These are phyloP conservation scores for Mycena epipterygia DNA, from an alignment of 768 basidiomycete genomes.

Conservation along the genomic window DNA sequence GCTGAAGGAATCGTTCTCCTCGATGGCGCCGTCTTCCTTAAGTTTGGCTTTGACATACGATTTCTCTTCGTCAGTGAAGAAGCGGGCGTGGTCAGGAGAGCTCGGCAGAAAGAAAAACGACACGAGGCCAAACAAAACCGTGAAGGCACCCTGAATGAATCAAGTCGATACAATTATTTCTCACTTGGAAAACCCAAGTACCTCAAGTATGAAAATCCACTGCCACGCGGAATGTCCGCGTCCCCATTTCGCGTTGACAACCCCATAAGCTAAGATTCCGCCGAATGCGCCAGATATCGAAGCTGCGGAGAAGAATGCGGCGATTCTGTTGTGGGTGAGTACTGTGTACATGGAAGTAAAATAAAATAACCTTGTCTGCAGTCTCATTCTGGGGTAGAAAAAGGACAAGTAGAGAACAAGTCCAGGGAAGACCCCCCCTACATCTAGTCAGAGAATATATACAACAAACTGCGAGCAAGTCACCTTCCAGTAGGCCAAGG, in stretches of 20 bases:
- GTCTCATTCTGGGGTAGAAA: slow-evolving; percentile 64
- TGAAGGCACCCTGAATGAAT: slow-evolving; percentile 70
- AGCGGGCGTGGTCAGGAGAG: slow-evolving; percentile 58
- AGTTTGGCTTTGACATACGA: slow-evolving; percentile 57
- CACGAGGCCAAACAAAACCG: slow-evolving; percentile 65
- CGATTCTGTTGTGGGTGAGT: slow-evolving; percentile 57
- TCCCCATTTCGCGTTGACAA: slow-evolving; percentile 73
- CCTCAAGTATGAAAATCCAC: slow-evolving; percentile 74
- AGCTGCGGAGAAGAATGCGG: slow-evolving; percentile 64
- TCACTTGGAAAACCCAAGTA: slow-evolving; percentile 25
- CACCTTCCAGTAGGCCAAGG: slow-evolving; percentile 65
- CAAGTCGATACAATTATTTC: neutral
- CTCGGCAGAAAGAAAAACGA: slow-evolving; percentile 65
- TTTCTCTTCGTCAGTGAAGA: slow-evolving; percentile 66
- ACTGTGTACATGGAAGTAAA: slow-evolving; percentile 41
- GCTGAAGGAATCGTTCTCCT: slow-evolving; percentile 62
- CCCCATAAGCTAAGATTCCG: slow-evolving; percentile 76
- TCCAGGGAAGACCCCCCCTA: slow-evolving; percentile 71
- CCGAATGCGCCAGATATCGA: slow-evolving; percentile 78
- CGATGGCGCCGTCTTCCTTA: slow-evolving; percentile 57
- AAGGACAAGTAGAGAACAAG: slow-evolving; percentile 69
- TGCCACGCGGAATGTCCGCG: slow-evolving; percentile 71
- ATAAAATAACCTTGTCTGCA: slow-evolving; percentile 60
- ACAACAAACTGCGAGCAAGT: slow-evolving; percentile 12
- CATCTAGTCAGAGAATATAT: neutral